These are phyloP conservation scores for Cryphonectria nitschkei DNA, from an alignment of 2,329 filamentous ascomycete species.

Conservation along the genomic window DNA sequence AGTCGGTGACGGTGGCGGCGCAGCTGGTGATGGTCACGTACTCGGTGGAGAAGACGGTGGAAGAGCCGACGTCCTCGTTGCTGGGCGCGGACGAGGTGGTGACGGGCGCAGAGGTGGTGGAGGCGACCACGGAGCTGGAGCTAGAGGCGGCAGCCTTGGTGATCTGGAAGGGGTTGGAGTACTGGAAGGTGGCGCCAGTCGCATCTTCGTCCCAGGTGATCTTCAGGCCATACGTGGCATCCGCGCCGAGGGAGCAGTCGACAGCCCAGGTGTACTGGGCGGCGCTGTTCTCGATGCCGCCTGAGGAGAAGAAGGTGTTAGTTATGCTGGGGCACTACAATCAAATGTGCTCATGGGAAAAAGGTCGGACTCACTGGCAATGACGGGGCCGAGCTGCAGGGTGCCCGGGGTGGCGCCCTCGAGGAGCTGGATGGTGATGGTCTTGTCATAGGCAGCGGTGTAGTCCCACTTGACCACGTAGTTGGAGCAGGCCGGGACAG, in stretches of 20 bases:
- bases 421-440: constrained; percentile 58
- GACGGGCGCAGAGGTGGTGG: constrained; percentile 32
- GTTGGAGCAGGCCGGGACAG: constrained; percentile 51
- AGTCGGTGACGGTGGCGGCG: constrained; percentile 56
- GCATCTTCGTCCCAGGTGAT: constrained; percentile 49
- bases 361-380: constrained; percentile 54
- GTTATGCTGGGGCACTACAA: not conserved
- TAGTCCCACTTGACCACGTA: constrained; percentile 57
- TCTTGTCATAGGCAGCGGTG: constrained; percentile 44
- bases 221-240: constrained; percentile 61
- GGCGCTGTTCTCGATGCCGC: constrained; percentile 48
- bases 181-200: constrained; percentile 59
- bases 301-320: constrained; percentile 38
- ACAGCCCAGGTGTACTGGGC: constrained; percentile 58
- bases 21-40: constrained; percentile 66
- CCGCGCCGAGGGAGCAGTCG: constrained; percentile 47
- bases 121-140: constrained; percentile 26
- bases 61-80: constrained; percentile 30
- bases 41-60: constrained; percentile 61
- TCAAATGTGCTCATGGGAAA: too few species aligned
- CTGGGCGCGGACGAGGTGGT: constrained; percentile 49
- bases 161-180: constrained; percentile 65
- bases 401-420: constrained; percentile 50
- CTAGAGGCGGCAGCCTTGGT: constrained; percentile 34
- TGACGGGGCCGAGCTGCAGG: constrained; percentile 45